These are phyloP conservation scores for Candida bentonensis DNA, from an alignment of 805 yeast species.

Conservation along the genomic window DNA sequence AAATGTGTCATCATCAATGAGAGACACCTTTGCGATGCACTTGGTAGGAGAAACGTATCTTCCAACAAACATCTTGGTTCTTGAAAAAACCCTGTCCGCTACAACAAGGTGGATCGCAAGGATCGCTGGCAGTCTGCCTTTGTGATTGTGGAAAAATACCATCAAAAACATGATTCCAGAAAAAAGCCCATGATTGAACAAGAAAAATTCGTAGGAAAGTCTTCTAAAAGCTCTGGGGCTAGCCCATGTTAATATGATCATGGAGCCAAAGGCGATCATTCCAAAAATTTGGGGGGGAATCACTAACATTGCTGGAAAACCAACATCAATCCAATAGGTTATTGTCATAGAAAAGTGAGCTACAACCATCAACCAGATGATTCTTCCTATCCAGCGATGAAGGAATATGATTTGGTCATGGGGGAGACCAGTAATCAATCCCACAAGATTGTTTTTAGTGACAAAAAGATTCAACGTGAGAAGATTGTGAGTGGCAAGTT, in stretches of 20 bases:
- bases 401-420: constrained; percentile 26
- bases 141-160: constrained; percentile 28
- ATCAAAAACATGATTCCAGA: constrained; percentile 30
- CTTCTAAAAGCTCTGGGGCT: constrained; percentile 25
- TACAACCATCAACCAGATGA: constrained; percentile 24
- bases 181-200: constrained; percentile 29
- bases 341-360: constrained; percentile 24
- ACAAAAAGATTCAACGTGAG: constrained; percentile 26
- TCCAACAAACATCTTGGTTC: constrained; percentile 23
- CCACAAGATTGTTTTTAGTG: constrained; percentile 27
- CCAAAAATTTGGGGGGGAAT: constrained; percentile 42
- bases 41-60: constrained; percentile 25
- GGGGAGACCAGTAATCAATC: constrained; percentile 28
- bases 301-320: constrained; percentile 25
- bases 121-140: constrained; percentile 23
- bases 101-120: constrained; percentile 31
- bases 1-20: constrained; percentile 29
- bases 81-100: constrained; percentile 25
- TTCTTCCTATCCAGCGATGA: constrained; percentile 33
- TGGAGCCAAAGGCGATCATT: constrained; percentile 28
- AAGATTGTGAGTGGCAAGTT: constrained; percentile 27
- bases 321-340: constrained; percentile 29
- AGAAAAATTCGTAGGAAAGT: constrained; percentile 29
- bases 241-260: constrained; percentile 26
- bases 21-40: constrained; percentile 25